A percentile compares a stretch with the other conserved stretches of the same genome.
phyloP scores from a whole-genome alignment of 2,329 filamentous ascomycete genomes.

The Chrysoporthe deuterocubensis region DNA sequence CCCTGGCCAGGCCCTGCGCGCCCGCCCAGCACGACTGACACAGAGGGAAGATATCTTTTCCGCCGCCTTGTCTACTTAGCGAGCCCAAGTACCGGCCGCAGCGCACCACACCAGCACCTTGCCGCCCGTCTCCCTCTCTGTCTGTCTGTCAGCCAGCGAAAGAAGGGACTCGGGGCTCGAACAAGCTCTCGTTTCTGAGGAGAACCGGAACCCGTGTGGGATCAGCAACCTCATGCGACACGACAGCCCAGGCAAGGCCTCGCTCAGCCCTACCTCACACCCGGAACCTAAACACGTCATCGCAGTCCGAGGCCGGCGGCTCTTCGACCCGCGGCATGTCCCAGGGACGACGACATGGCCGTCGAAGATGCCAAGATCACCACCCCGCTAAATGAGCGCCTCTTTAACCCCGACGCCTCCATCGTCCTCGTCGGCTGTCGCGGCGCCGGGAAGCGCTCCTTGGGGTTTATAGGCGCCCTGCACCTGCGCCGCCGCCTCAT shows the following conservation, averaged over 20 bases:
- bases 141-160: neutral
- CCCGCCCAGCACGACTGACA: neutral
- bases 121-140: neutral
- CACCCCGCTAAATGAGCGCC: constrained; percentile 43
- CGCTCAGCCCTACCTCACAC: neutral
- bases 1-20: neutral
- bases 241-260: neutral
- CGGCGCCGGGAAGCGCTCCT: constrained; percentile 72
- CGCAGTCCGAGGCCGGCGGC: neutral
- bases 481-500: constrained; percentile 69
- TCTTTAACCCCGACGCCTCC: constrained; percentile 64
- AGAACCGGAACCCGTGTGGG: no score
- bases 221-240: neutral
- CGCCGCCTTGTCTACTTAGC: constrained; percentile 12
- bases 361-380: constrained; percentile 30
- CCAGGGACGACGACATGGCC: constrained; percentile 35
- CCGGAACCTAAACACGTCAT: neutral
- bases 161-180: neutral
- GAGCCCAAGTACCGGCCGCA: neutral
- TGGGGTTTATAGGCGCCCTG: constrained; percentile 73
- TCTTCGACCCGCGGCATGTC: constrained; percentile 8
- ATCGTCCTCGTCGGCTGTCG: constrained; percentile 73
- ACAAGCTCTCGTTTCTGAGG: neutral
- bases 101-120: neutral
- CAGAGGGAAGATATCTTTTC: constrained; percentile 29